Evolutionary conservation across 2,329 filamentous ascomycete species (phyloP).

Genomic region (Colletotrichum lentis): DNA sequence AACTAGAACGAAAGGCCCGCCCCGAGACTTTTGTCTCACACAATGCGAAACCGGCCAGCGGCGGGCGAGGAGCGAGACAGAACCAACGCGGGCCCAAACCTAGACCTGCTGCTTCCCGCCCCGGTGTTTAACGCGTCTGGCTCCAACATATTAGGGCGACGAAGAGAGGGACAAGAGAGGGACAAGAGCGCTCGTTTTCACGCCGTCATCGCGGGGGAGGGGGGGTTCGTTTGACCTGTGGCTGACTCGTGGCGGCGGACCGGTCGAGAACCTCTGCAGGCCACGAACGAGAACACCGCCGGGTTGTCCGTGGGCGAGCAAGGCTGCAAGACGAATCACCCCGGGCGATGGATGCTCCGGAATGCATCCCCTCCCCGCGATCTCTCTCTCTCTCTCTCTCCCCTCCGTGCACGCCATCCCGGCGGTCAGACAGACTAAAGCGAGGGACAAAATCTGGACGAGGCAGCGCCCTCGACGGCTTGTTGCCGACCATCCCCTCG

Average conservation of each 20-base stretch:
- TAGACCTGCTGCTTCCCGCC: background rate
- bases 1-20: background rate
- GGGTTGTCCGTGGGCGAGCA: background rate
- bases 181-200: background rate
- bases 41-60: background rate
- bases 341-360: constrained; percentile 1
- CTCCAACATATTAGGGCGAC: background rate
- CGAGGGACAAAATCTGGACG: constrained; percentile 9
- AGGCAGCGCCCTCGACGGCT: background rate
- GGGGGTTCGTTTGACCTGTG: background rate
- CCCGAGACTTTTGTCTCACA: constrained; percentile 3
- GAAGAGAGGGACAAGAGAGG: too few species aligned
- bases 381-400: background rate
- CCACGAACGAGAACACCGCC: background rate
- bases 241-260: constrained; percentile 15
- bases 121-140: background rate
- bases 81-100: background rate
- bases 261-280: constrained; percentile 7
- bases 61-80: background rate
- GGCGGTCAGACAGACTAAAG: constrained; percentile 8
- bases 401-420: constrained; percentile 2
- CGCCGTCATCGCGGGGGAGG: background rate
- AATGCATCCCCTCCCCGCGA: background rate
- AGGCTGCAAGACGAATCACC: background rate
- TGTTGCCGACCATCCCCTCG: constrained; percentile 8